Evolutionary conservation across 345 rosid species (phyloP), one percentile per base, ranked within the genome.

Genomic region (Cardamine resedifolia): DNA sequence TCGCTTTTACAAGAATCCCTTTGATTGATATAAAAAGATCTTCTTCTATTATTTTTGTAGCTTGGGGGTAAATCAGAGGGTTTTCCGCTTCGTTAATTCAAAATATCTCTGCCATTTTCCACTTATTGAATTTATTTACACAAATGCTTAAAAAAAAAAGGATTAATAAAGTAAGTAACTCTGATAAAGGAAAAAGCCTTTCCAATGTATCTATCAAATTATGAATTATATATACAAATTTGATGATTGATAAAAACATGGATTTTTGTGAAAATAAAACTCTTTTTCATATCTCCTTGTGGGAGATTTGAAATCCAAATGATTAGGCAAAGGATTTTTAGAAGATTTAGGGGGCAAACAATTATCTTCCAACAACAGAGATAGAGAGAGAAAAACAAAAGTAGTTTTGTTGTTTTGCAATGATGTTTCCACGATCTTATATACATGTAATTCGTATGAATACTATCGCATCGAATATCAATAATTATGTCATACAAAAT

Each of bases 241-340:
- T 75, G 15, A 51, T 50, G 78, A 50, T 66, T 69, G 70, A 41
- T 50, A 21, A 28, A 69, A 69, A 24, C 73, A 53, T 45, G 49
- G 58, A 48, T 55, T 64, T 49, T 77, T 47, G 47, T 30, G 62
- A 70, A 70, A 30, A 27, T 50, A 52, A 41, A 61, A 14, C 5
- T 51, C 31, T 47, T 61, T 67, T 74, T 16, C 10, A 21, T 59
- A 59, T 58, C 55, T 50, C 26, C 7, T 47, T 68, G 39, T 27
- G 53, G 53, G 45, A 63, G 12, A 64, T 64, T 28, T 36, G 41
- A 77, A 70, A 77, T 77, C 68, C 62, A 64, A 76, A 76, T 76
- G 76, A 76, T 76, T 76, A 64, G 72, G 71, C 48, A 49, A 58
- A 70, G 71, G 80, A 77, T 64, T 77, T 64, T 70, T 57, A 57